Percentiles rank a stretch among this genome's conserved stretches.
phyloP scores from a whole-genome alignment of 805 yeast species.

The Blastobotrys muscicola region DNA sequence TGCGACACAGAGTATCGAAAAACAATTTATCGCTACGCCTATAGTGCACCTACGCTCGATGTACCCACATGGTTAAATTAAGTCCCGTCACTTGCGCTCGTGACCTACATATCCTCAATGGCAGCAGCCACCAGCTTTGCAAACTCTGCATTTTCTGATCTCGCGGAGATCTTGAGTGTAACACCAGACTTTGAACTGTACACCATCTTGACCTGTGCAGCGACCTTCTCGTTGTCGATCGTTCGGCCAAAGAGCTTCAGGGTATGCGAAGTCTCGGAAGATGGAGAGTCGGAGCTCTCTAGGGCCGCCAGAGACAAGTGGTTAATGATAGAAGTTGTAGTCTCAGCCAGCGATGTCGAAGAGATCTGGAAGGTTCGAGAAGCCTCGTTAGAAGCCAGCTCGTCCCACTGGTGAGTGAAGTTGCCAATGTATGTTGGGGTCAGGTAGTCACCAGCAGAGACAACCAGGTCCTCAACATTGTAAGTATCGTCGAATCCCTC shows the following conservation, averaged over 20 bases:
- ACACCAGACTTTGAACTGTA: slow-evolving; percentile 36
- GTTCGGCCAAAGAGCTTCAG: slow-evolving; percentile 80
- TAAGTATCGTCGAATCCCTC: slow-evolving; percentile 93
- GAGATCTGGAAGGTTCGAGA: slow-evolving; percentile 60
- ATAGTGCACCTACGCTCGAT: too few relatives aligned
- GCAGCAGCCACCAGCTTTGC: slow-evolving; percentile 41
- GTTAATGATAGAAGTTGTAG: slow-evolving; percentile 44
- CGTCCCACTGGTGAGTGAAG: slow-evolving; percentile 67
- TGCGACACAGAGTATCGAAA: too few relatives aligned
- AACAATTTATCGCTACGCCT: neutral
- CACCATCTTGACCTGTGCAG: slow-evolving; percentile 35
- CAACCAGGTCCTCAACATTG: slow-evolving; percentile 69
- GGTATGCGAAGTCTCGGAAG: slow-evolving; percentile 47
- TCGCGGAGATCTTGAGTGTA: slow-evolving; percentile 36
- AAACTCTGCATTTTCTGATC: slow-evolving; percentile 36
- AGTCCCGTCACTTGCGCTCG: neutral
- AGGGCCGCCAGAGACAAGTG: slow-evolving; percentile 59
- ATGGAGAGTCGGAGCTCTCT: slow-evolving; percentile 62
- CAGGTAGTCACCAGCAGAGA: slow-evolving; percentile 75
- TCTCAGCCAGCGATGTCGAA: slow-evolving; percentile 42
- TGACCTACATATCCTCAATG: slow-evolving; percentile 14
- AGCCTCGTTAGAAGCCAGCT: slow-evolving; percentile 44
- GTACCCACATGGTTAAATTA: neutral
- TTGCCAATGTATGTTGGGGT: slow-evolving; percentile 68
- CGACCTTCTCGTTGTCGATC: slow-evolving; percentile 38